phyloP scores from a whole-genome alignment of 208 protist species.

The Wallacemonas collosoma region DNA sequence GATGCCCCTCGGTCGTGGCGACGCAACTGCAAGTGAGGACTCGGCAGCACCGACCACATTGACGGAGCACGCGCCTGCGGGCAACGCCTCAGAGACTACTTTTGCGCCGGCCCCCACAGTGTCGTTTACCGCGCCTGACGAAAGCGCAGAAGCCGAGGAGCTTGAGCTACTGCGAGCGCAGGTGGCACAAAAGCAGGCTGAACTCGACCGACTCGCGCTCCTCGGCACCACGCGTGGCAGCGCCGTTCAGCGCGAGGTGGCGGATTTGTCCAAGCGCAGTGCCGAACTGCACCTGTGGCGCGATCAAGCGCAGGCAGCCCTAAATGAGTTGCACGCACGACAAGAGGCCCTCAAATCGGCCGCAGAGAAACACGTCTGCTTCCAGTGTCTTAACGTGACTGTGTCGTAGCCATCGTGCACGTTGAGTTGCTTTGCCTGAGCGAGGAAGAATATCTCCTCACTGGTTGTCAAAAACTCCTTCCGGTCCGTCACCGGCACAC shows the following conservation, averaged over 20 bases:
- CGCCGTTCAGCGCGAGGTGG: constrained; percentile 46
- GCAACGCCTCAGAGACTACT: no score
- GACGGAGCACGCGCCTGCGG: no score
- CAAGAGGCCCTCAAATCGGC: not conserved
- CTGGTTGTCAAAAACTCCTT: no score
- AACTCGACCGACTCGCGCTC: constrained; percentile 22
- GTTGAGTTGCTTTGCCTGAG: no score
- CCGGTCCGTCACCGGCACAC: no score
- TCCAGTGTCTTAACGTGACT: not conserved
- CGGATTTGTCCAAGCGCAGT: constrained; percentile 31
- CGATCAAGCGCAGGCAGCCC: constrained; percentile 22
- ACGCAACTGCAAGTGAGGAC: constrained; percentile 10
- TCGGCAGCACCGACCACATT: no score
- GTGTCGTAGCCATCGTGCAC: not conserved
- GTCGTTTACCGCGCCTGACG: not conserved
- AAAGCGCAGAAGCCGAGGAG: constrained; percentile 1
- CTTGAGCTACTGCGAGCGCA: constrained; percentile 25
- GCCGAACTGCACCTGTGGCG: constrained; percentile 40
- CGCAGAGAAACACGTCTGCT: not conserved
- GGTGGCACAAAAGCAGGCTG: constrained; percentile 21
- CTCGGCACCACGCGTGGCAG: constrained; percentile 19
- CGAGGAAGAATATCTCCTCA: no score
- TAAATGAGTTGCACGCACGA: constrained; percentile 16
- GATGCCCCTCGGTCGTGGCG: constrained; percentile 20
- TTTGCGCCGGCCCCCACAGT: not conserved